Evolutionary conservation across 208 protist genomes (phyloP).

Genomic region (Trypanosoma boissoni): DNA sequence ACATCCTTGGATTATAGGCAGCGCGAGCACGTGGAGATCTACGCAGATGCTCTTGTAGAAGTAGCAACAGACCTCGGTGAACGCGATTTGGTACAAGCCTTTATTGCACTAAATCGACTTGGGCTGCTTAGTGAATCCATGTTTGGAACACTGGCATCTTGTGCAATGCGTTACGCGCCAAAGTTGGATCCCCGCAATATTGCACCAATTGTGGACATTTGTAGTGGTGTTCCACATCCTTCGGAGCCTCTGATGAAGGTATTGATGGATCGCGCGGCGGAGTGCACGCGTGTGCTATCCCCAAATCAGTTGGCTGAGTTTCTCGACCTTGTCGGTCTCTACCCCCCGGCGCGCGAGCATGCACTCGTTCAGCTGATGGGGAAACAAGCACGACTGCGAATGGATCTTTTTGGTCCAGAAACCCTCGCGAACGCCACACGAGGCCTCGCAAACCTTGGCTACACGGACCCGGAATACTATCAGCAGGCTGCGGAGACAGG

Average conservation of each 20-base stretch:
- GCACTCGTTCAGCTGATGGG: conserved; percentile 66
- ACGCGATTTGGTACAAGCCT: conserved; percentile 63
- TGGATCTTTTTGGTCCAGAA: conserved; percentile 68
- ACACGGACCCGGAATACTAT: conserved; percentile 71
- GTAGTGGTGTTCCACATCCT: conserved; percentile 55
- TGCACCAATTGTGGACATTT: conserved; percentile 79
- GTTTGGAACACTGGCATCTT: conserved; percentile 49
- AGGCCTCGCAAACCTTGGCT: conserved; percentile 75
- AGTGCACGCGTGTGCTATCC: conserved; percentile 61
- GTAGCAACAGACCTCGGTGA: conserved; percentile 63
- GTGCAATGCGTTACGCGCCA: conserved; percentile 35
- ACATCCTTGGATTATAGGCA: conserved; percentile 52
- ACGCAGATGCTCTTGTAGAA: conserved; percentile 80
- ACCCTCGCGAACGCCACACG: conserved; percentile 44
- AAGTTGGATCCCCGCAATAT: conserved; percentile 55
- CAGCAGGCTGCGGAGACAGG: conserved; percentile 51
- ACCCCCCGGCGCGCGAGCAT: conserved; percentile 67
- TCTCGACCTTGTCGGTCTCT: conserved; percentile 59
- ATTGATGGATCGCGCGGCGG: conserved; percentile 57
- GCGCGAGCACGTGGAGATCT: conserved; percentile 83
- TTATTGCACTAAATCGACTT: conserved; percentile 68
- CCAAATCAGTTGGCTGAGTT: conserved; percentile 66
- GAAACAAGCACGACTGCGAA: conserved; percentile 58
- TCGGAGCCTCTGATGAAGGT: conserved; percentile 59
- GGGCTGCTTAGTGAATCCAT: conserved; percentile 64